A percentile compares a stretch with the other conserved stretches of the same genome.
phyloP scores from a whole-genome alignment of 116 monocot genomes.

The Zostera marina region DNA sequence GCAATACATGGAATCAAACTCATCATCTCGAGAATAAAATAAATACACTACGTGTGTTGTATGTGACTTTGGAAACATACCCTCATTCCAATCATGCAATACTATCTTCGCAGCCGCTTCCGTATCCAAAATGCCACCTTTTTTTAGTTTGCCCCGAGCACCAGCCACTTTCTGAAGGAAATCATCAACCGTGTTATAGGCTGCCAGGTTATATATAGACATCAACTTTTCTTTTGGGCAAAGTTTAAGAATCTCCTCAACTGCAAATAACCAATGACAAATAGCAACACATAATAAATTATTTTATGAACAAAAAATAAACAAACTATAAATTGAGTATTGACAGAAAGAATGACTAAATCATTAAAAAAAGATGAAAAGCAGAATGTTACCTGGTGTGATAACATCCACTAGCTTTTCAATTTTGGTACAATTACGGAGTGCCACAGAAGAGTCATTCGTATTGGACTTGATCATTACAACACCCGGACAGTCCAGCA shows the following conservation, averaged over 20 bases:
- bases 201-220: constrained; percentile 66
- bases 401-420: constrained; percentile 84
- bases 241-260: constrained; percentile 76
- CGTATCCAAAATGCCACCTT: constrained; percentile 68
- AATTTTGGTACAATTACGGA: constrained; percentile 88
- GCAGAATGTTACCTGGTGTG: constrained; percentile 39
- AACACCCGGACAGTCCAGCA: constrained; percentile 93
- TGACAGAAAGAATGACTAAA: too few species aligned
- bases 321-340: too few species aligned
- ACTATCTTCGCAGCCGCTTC: constrained; percentile 92
- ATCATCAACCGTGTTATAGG: constrained; percentile 57
- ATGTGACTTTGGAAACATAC: constrained; percentile 17
- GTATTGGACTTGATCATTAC: constrained; percentile 74
- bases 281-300: too few species aligned
- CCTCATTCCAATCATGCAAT: constrained; percentile 97
- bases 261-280: constrained; percentile 18
- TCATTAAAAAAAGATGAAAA: too few species aligned
- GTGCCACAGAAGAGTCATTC: constrained; percentile 51
- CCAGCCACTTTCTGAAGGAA: constrained; percentile 84
- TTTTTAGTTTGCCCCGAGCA: constrained; percentile 77
- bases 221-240: constrained; percentile 74
- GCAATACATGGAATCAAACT: constrained; percentile 3
- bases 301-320: too few species aligned
- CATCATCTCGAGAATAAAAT: neutral
- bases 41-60: neutral